Evolutionary conservation across 768 basidiomycete species (phyloP).

Genomic region (Amanita exitialis): DNA sequence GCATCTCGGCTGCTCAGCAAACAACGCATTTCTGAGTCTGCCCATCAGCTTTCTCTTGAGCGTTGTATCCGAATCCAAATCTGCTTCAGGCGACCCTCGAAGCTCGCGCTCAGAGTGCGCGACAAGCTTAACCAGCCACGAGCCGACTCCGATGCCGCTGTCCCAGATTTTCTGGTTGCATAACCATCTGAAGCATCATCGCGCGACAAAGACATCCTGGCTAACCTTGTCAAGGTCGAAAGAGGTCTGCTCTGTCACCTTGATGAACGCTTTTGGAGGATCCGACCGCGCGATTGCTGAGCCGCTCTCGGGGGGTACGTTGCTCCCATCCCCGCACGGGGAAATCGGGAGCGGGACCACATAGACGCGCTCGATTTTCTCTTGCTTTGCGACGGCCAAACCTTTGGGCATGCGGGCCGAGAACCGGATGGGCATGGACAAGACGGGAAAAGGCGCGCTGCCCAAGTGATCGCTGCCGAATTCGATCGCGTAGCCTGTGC

Average conservation of each 20-base stretch:
- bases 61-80: background rate
- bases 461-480: slow-evolving; percentile 35
- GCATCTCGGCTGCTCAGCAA: slow-evolving; percentile 25
- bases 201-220: background rate
- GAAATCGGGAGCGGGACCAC: slow-evolving; percentile 1
- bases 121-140: slow-evolving; percentile 50
- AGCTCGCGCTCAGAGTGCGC: background rate
- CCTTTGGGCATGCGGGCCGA: slow-evolving; percentile 19
- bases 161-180: slow-evolving; percentile 88
- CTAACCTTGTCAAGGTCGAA: slow-evolving; percentile 87
- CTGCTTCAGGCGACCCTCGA: background rate
- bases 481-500: slow-evolving; percentile 19
- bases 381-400: slow-evolving; percentile 48
- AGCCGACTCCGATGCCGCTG: slow-evolving; percentile 77
- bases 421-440: slow-evolving; percentile 56
- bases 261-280: slow-evolving; percentile 19
- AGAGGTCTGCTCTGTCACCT: slow-evolving; percentile 70
- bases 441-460: slow-evolving; percentile 42
- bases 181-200: slow-evolving; percentile 10
- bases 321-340: background rate
- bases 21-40: slow-evolving; percentile 25
- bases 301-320: background rate
- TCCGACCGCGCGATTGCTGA: background rate
- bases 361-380: slow-evolving; percentile 54
- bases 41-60: slow-evolving; percentile 3